Evolutionary conservation across 768 basidiomycete species (phyloP), one percentile per base, ranked within the genome.

Genomic region (Termitomyces sp.): DNA sequence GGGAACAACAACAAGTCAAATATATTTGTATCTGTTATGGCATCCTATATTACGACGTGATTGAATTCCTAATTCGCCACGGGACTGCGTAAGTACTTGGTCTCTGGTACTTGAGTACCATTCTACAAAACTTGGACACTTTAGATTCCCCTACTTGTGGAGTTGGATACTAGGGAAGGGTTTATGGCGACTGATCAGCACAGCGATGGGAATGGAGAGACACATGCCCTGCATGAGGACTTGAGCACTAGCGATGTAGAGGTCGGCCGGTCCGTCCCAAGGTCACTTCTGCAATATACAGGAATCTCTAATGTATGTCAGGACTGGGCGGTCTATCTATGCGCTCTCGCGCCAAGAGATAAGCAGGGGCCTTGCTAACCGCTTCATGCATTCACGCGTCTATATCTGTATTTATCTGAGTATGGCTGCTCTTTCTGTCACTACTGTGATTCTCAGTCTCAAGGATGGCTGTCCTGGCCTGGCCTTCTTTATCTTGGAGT

Each of bases 341-440:
- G 78, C 89, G 26, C 81, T 95, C 59, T 86, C 90, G 26, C 84
- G 89, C 54, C 77, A 82, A 47, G 93, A 96, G 71, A 90, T 92
- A 60, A 81, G 87, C 4, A 83, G 80, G 54, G 93, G 92, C 15
- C 80, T 96, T 55, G 93, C 93, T 26, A 95, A 93, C 69, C 82
- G 91, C 54, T 92, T 94, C 66, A 86, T 94, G 35, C 90, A 94
- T 69, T 93, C 91, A 37, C 78, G 87, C 59, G 82, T 82, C 42
- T 96, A 96, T 66, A 92, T 95, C 48, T 76, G 90, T 56, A 82
- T 96, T 49, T 96, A 96, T 71, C 83, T 96, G 32, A 83, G 71
- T 54, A 93, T 96, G 92, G 90, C 93, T 1, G 84, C 84, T 14
- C 77, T 96, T 17, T 93, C 91, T 2, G 81, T 91, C 49, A 85